phyloP scores from a whole-genome alignment of 2,329 filamentous ascomycete species.

The Botryotinia narcissicola region DNA sequence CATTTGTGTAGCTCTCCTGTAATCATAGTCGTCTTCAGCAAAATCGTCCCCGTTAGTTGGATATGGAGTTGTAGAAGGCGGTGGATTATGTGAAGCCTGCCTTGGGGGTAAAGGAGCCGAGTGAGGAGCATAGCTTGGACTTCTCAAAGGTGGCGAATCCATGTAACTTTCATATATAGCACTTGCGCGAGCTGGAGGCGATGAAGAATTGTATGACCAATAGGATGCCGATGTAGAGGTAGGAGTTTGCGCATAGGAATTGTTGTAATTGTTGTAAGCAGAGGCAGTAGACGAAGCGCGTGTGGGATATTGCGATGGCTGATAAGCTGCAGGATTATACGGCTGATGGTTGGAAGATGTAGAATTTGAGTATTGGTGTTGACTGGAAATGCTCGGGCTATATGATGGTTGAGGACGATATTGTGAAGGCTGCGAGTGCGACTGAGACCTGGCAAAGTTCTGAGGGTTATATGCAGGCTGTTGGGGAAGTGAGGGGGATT shows the following conservation, averaged over 20 bases:
- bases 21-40: conserved; percentile 32
- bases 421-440: conserved; percentile 41
- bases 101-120: conserved; percentile 31
- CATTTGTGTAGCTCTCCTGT: conserved; percentile 25
- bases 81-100: conserved; percentile 31
- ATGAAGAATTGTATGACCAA: conserved; percentile 29
- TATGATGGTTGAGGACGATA: conserved; percentile 49
- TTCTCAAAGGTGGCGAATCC: conserved; percentile 27
- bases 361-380: conserved; percentile 40
- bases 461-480: conserved; percentile 60
- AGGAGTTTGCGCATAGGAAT: conserved; percentile 40
- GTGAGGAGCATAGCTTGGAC: conserved; percentile 28
- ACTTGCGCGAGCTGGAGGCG: conserved; percentile 30
- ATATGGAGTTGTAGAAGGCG: conserved; percentile 29
- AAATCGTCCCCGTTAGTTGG: conserved; percentile 34
- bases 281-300: conserved; percentile 54
- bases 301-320: conserved; percentile 49
- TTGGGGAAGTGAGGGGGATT: conserved; percentile 39
- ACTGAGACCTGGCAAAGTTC: conserved; percentile 49
- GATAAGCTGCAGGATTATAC: conserved; percentile 64
- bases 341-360: conserved; percentile 49
- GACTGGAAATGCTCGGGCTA: conserved; percentile 44
- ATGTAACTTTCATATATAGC: conserved; percentile 31
- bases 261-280: conserved; percentile 49
- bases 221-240: conserved; percentile 42